These are phyloP conservation scores for Penicillium sp. DNA, from an alignment of 2,329 filamentous ascomycete genomes.

Conservation along the genomic window DNA sequence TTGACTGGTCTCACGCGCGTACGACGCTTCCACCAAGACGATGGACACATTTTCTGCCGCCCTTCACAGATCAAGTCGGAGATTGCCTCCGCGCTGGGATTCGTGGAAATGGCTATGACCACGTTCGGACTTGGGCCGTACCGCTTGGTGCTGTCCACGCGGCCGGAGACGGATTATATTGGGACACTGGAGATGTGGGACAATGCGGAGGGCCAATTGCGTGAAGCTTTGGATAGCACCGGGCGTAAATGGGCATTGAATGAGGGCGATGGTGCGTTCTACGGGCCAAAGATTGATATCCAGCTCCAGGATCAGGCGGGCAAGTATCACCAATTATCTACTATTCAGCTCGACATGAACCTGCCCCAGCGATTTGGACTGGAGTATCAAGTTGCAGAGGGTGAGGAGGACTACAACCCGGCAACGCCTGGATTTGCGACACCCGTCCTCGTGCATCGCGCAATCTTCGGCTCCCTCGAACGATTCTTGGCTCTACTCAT, in stretches of 20 bases:
- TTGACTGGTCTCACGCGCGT: constrained; percentile 81
- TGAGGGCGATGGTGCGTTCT: constrained; percentile 83
- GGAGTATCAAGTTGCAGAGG: constrained; percentile 62
- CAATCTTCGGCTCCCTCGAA: constrained; percentile 81
- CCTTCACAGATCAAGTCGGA: constrained; percentile 73
- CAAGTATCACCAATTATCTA: constrained; percentile 86
- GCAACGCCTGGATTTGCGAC: constrained; percentile 58
- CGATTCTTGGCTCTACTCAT: constrained; percentile 82
- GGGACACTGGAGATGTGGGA: constrained; percentile 71
- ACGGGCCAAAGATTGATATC: constrained; percentile 90
- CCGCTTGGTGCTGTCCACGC: constrained; percentile 74
- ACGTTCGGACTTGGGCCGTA: constrained; percentile 72
- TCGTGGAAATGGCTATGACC: constrained; percentile 71
- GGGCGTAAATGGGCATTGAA: constrained; percentile 73
- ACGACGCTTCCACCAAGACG: constrained; percentile 85
- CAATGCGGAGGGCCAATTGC: constrained; percentile 67
- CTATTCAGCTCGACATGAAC: constrained; percentile 88
- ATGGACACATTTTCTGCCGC: constrained; percentile 87
- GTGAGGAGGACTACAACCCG: constrained; percentile 43
- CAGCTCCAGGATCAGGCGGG: constrained; percentile 76
- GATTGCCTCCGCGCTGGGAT: constrained; percentile 72
- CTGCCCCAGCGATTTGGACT: constrained; percentile 79
- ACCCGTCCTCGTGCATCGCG: constrained; percentile 82
- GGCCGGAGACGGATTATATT: constrained; percentile 75
- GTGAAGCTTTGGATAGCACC: constrained; percentile 61